Evolutionary conservation across 2,329 filamentous ascomycete genomes (phyloP).

Genomic region (Trichoderma semiorbis): DNA sequence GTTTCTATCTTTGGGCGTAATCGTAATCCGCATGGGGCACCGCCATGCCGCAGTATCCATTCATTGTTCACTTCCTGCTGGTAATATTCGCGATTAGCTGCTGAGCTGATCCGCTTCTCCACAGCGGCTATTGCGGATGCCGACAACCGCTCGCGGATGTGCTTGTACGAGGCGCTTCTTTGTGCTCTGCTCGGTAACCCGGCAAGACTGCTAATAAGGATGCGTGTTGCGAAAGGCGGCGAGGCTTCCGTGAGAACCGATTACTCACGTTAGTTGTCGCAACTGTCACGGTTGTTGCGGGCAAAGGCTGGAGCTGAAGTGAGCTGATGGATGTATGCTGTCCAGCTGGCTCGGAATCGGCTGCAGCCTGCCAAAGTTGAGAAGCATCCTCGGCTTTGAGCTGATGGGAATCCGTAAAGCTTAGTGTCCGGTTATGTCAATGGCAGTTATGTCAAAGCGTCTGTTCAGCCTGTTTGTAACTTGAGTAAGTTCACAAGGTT

Average conservation of each 20-base stretch:
- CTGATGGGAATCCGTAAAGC: not conserved
- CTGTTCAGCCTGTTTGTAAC: not conserved
- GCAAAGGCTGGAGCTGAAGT: not conserved
- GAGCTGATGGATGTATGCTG: not conserved
- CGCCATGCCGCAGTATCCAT: not conserved
- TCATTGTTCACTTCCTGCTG: not conserved
- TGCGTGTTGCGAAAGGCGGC: not conserved
- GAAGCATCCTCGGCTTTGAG: not conserved
- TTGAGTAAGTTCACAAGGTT: not conserved
- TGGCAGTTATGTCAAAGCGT: not conserved
- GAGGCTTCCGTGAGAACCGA: not conserved
- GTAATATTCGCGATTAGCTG: not conserved
- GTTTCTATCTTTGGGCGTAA: not conserved
- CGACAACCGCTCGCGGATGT: not conserved
- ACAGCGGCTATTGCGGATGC: not conserved
- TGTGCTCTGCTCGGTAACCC: not conserved
- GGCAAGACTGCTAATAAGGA: not conserved
- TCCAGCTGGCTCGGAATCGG: not conserved
- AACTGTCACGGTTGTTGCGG: not conserved
- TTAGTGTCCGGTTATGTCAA: not conserved
- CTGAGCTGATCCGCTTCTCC: not conserved
- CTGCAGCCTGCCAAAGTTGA: not conserved
- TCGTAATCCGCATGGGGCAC: not conserved
- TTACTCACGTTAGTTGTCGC: not conserved
- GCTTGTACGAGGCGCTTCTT: not conserved